Evolutionary conservation across 2,329 filamentous ascomycete genomes (phyloP).

Genomic region (Didymella sp.): DNA sequence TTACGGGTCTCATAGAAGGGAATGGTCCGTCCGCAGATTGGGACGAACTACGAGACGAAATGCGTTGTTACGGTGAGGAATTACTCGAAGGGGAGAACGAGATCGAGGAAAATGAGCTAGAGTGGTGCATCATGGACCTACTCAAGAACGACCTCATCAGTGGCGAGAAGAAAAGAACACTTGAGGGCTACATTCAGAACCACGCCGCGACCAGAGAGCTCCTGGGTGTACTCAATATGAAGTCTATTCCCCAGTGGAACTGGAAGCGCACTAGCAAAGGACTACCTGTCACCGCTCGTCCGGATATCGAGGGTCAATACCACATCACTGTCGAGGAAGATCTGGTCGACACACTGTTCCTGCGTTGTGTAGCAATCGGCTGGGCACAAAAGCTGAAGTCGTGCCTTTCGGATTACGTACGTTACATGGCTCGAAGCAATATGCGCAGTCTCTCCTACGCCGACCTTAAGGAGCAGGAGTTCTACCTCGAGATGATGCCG

Average conservation of each 20-base stretch:
- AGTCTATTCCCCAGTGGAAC: slow-evolving; percentile 35
- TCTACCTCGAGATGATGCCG: slow-evolving; percentile 27
- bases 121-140: slow-evolving; percentile 58
- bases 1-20: slow-evolving; percentile 22
- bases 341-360: slow-evolving; percentile 38
- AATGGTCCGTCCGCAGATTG: slow-evolving; percentile 10
- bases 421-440: not conserved
- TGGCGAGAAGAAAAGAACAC: slow-evolving; percentile 54
- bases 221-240: slow-evolving; percentile 33
- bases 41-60: slow-evolving; percentile 18
- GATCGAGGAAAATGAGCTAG: slow-evolving; percentile 54
- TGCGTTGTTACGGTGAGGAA: slow-evolving; percentile 26
- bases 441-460: not conserved
- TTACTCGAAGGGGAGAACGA: slow-evolving; percentile 27
- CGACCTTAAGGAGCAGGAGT: slow-evolving; percentile 23
- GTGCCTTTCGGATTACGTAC: slow-evolving; percentile 13
- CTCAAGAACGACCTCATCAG: slow-evolving; percentile 58
- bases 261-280: slow-evolving; percentile 33
- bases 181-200: slow-evolving; percentile 38
- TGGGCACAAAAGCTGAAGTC: slow-evolving; percentile 35
- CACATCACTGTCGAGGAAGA: slow-evolving; percentile 37
- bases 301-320: slow-evolving; percentile 33
- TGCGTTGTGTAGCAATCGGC: slow-evolving; percentile 31
- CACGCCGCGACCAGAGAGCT: slow-evolving; percentile 34
- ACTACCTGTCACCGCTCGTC: slow-evolving; percentile 30